Evolutionary conservation across 1,284 basidiomycete species (phyloP), one percentile per base, ranked within the genome.

Genomic region (Abortiporus biennis): DNA sequence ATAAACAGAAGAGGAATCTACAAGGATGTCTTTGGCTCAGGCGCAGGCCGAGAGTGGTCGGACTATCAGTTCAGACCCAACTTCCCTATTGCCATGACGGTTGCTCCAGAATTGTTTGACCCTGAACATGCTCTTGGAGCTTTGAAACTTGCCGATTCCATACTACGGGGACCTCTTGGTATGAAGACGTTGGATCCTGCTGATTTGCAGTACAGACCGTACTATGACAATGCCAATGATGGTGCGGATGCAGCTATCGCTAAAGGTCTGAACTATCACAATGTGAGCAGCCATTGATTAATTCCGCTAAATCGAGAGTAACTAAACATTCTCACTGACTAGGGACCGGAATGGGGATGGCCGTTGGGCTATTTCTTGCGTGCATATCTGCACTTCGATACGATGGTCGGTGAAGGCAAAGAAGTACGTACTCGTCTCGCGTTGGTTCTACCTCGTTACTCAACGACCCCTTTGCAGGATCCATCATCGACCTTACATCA

Each of bases 11-110:
- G 95, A 37, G 95, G 95, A 3, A 95, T 98, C 61, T 99, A 99
- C 76, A 99, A 99, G 71, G 95, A 99, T 57, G 92, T 98, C 4
- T 90, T 87, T 53, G 92, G 92, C 27, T 92, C 93, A 13, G 90
- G 90, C 1, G 58, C 71, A 40, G 86, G 84, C 11, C 78, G 90
- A 43, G 91, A 93, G 63, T 97, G 92, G 86, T 90, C 91, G 5
- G 94, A 99, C 66, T 99, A 99, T 62, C 95, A 98, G 65, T 76
- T 94, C 53, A 78, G 92, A 45, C 79, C 83, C 56, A 96, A 97
- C 67, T 95, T 93, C 71, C 82, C 90, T 2, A 89, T 98, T 49
- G 91, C 95, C 1, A 98, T 98, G 95, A 80, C 87, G 4, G 93
- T 98, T 27, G 95, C 95, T 1, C 95, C 95, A 5, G 95, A 99